Percentiles rank a stretch among this genome's conserved stretches.
Conservation (phyloP, 805 yeast species). For the Nakazawaea anatomiae region DNA sequence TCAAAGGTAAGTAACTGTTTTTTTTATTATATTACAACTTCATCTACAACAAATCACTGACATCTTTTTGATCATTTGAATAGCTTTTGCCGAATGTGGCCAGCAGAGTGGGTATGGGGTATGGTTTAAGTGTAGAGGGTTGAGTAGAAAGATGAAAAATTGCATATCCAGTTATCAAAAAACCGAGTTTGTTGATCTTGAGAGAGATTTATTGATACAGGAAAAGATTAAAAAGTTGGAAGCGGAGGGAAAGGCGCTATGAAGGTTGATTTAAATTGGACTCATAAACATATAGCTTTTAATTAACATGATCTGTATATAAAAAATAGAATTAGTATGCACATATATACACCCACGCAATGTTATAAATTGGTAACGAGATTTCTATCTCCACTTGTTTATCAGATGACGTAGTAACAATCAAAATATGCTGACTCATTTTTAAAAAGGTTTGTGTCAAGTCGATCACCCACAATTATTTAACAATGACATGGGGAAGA, state of each 20-base stretch:
- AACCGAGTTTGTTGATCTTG: constrained; percentile 60
- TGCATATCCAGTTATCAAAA: constrained; percentile 61
- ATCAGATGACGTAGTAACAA: neutral
- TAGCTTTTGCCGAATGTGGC: constrained; percentile 62
- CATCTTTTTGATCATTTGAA: neutral
- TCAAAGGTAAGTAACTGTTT: constrained; percentile 38
- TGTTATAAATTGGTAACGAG: neutral
- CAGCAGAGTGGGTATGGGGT: constrained; percentile 56
- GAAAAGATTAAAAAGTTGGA: constrained; percentile 39
- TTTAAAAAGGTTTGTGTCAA: too few species aligned
- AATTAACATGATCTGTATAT: neutral
- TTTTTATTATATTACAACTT: neutral
- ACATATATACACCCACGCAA: too few species aligned
- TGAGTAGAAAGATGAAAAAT: constrained; percentile 49
- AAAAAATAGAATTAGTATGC: too few species aligned
- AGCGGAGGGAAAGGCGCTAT: neutral
- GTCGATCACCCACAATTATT: too few species aligned
- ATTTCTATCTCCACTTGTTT: neutral
- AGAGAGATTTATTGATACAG: constrained; percentile 57
- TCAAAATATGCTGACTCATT: too few species aligned
- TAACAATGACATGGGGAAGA: neutral
- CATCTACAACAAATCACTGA: neutral
- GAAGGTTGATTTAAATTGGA: too few species aligned
- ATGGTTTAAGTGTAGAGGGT: constrained; percentile 58
- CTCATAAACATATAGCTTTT: too few species aligned